These are phyloP conservation scores for Cercospora sojina DNA, from an alignment of 2,329 filamentous ascomycete genomes.

Conservation along the genomic window DNA sequence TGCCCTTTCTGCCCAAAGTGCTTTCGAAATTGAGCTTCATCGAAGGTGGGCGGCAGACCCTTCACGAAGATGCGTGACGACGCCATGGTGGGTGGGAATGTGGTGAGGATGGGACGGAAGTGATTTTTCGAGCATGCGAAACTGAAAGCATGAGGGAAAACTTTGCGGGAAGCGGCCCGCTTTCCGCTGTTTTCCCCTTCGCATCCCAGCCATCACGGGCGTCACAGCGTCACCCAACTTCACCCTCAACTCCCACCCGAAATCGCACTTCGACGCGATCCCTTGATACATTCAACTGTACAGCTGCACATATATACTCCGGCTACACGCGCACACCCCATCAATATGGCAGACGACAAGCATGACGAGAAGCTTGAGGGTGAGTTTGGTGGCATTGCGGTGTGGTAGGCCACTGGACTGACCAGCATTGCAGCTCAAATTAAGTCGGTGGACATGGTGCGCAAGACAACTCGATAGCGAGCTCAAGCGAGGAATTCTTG, in stretches of 20 bases:
- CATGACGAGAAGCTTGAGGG: slow-evolving; percentile 65
- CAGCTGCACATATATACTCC: not conserved
- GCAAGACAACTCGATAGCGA: slow-evolving; percentile 25
- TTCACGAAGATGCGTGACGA: slow-evolving; percentile 73
- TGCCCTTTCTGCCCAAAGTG: slow-evolving; percentile 75
- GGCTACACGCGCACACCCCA: not conserved
- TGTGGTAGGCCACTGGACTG: slow-evolving; percentile 13
- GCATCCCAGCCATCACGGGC: slow-evolving; percentile 1
- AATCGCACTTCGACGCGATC: not conserved
- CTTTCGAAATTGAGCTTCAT: slow-evolving; percentile 79
- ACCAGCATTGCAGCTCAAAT: slow-evolving; percentile 69
- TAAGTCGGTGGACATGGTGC: slow-evolving; percentile 98
- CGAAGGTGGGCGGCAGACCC: slow-evolving; percentile 79
- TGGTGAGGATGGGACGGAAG: not conserved
- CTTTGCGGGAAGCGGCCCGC: not conserved
- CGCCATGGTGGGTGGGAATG: slow-evolving; percentile 52
- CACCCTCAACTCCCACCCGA: not conserved
- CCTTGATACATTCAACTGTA: not conserved
- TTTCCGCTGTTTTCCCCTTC: slow-evolving; percentile 3
- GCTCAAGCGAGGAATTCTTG: not conserved
- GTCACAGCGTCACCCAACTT: not conserved
- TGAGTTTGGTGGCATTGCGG: slow-evolving; percentile 44
- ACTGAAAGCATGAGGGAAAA: not conserved
- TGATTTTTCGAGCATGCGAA: not conserved
- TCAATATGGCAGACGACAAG: slow-evolving; percentile 33